These are phyloP conservation scores for Lactifluus rugatus DNA, from an alignment of 768 basidiomycete species.

Conservation along the genomic window DNA sequence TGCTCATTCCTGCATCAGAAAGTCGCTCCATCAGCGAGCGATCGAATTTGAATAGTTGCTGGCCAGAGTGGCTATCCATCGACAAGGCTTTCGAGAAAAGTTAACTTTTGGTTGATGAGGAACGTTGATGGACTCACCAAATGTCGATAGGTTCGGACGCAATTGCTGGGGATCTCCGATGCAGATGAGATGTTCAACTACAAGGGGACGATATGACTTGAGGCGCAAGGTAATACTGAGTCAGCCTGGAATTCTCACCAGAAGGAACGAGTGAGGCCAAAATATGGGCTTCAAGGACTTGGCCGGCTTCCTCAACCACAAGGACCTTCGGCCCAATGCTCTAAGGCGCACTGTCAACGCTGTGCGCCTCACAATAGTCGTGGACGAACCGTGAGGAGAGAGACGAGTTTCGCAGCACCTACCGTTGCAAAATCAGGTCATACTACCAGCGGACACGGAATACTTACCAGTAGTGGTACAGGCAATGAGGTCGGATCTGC, in stretches of 20 bases:
- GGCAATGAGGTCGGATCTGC: constrained; percentile 51
- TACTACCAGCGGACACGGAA: not conserved
- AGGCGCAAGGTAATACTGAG: not conserved
- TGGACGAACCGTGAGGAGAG: constrained; percentile 44
- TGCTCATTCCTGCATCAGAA: constrained; percentile 42
- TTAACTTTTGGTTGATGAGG: not conserved
- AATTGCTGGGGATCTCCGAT: constrained; percentile 79
- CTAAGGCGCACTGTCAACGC: constrained; percentile 27
- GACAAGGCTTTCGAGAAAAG: constrained; percentile 42
- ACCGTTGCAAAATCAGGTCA: not conserved
- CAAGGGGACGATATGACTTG: not conserved
- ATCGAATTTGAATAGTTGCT: constrained; percentile 52
- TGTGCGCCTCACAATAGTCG: too few relatives aligned
- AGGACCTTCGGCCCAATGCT: constrained; percentile 50
- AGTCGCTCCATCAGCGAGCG: constrained; percentile 66
- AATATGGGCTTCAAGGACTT: constrained; percentile 73
- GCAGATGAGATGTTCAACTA: constrained; percentile 59
- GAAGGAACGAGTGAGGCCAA: constrained; percentile 49
- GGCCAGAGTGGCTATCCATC: constrained; percentile 53
- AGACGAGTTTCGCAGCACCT: constrained; percentile 62
- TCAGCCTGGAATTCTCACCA: constrained; percentile 1
- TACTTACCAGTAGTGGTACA: constrained; percentile 67
- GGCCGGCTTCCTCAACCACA: constrained; percentile 74
- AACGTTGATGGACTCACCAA: constrained; percentile 30
- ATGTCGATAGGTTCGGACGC: constrained; percentile 57